Base-by-base conservation (phyloP, 805 yeast species). In the Candida hispaniensis region DNA sequence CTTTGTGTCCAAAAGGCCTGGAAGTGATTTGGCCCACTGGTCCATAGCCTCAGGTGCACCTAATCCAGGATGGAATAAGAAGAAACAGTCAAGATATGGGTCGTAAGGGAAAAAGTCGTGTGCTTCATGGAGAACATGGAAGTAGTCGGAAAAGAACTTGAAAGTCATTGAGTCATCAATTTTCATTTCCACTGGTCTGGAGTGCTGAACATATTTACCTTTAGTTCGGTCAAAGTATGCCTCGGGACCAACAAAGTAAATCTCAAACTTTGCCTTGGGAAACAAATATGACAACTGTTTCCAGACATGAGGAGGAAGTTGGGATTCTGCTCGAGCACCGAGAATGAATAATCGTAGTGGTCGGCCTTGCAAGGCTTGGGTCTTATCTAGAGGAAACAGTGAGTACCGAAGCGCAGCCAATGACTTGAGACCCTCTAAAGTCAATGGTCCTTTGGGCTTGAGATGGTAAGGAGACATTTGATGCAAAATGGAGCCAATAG, bases 41-140 rank as follows among this genome's bases (percentile, higher is more conserved):
- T 77, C 76, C 54, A 71, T 67, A 14, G 76, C 65, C 50, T 82
- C 94, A 9, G 81, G 79, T 6, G 91, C 79, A 12, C 82, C 76
- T 51, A 85, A 71, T 24, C 95, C 95, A 3, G 98, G 97, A 56
- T 88, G 97, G 79, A 88, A 91, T 35, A 81, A 66, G 69, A 83
- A 85, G 59, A 91, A 91, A 16, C 74, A 73, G 55, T 91, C 98
- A 54, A 82, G 69, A 58, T 88, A 91, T 27, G 99, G 98, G 56
- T 91, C 98, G 56, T 86, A 91, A 4, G 98, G 98, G 75, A 83
- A 82, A 56, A 91, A 81, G 59, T 88, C 96, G 49, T 86, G 91
- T 30, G 82, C 76, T 49, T 85, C 85, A 59, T 91, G 94, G 42
- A 79, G 66, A 23, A 79, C 88, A 52, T 85, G 83, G 73, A 91